Evolutionary conservation across 305 asterid species (phyloP), one percentile per base, ranked within the genome.

Genomic region (Euphrasia arctica): DNA sequence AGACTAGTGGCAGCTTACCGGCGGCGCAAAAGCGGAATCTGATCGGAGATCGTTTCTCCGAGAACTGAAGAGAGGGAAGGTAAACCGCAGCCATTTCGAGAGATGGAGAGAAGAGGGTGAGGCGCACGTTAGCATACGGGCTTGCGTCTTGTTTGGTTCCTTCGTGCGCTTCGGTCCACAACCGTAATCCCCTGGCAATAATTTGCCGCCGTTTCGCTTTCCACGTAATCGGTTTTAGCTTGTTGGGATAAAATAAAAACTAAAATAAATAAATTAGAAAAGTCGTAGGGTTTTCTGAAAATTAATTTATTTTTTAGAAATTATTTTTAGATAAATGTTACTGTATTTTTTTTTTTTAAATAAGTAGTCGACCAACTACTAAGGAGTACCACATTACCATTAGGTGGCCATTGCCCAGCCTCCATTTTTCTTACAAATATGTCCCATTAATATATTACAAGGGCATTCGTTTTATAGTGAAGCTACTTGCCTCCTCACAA

Each of bases 141-240:
- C 8, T 11, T 8, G 59, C 18, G 65, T 56, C 32, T 47, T 28
- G 70, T 69, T 65, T 61, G 27, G 18, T 58, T 43, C 36, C 59
- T 54, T 34, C 15, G 62, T 39, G 58, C 43, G 58, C 63, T 82
- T 39, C n/a, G 72, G 68, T 72, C 87, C 95, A 78, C 91, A 80
- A 55, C 82, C 74, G 73, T 50, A 50, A 67, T 18, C 22, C n/a
- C 22, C 22, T 12, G 89, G 85, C 77, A 63, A 65, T 50, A 9
- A 62, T 75, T 80, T 71, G 77, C 84, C 84, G 84, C 83, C 84
- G 66, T 69, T 80, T 86, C 91, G 52, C 76, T 80, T 18, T 81
- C 80, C 27, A 61, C 73, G 74, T 84, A 81, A 18, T 18, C 22
- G 22, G 22, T 18, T 18, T 18, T 18, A 18, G 22, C 22, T 18